Base-by-base conservation (phyloP, 2,329 filamentous ascomycete genomes). In the Colletotrichum tropicale region DNA sequence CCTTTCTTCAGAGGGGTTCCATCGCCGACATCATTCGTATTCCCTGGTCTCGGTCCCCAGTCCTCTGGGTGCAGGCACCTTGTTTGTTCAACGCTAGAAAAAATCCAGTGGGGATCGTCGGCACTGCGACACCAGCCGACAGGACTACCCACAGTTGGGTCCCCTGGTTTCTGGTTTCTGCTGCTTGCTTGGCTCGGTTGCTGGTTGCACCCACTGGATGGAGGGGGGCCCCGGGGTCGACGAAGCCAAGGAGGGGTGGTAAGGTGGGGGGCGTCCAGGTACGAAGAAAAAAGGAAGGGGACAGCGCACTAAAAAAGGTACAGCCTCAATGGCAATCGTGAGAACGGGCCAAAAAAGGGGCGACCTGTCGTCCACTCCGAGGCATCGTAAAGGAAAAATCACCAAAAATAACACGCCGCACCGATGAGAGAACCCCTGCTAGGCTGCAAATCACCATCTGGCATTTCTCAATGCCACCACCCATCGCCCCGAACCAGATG, bases 11-110 rank as follows among this genome's bases (percentile, higher is more conserved):
- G n/a, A 36, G 55, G 36, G 61, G 56, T 71, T 71, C 71, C 72
- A 73, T 76, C 61, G 43, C 74, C 69, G 65, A 74, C 74, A 74
- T 77, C 74, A 76, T 77, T 77, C 76, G 76, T 76, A 77, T 77
- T 76, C 64, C 75, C 75, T 69, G 68, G 73, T 64, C 70, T 48
- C 62, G 38, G 61, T 67, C 65, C 60, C 74, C 74, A 55, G 70
- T 58, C 32, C 56, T 43, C 65, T 73, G 64, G 64, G 58, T 68
- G 64, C 74, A 55, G 70, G 65, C 68, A 76, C 74, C 76, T 36
- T 76, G 76, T 70, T 77, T 70, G 58, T 68, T 65, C 38, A 73
- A 70, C 76, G 74, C 76, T 76, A 77, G 60, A 74, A 74, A 65
- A 58, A 69, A 67, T 64, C 21, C 48, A 73, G 76, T 60, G 74